Evolutionary conservation across 2,329 filamentous ascomycete species (phyloP), one percentile per base, ranked within the genome.

Genomic region (Mollisia scopiformis): DNA sequence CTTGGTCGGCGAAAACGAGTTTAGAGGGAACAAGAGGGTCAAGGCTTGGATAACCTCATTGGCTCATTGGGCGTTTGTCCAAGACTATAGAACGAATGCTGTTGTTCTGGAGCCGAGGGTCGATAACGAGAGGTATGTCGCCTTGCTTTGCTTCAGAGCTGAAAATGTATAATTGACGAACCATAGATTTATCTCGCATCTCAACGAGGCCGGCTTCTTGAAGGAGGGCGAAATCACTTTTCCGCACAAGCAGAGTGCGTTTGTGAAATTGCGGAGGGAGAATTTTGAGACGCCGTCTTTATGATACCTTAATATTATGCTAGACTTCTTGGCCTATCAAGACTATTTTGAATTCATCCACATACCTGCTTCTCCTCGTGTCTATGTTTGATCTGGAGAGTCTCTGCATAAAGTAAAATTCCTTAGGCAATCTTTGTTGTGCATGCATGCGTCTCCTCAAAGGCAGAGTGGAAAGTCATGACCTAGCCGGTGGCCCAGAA

Each of bases 1-100:
- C 13, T 79, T 99, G 39, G 84, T 99, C 3, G 95, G 95, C 1
- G 95, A 98, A 77, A 88, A 97, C 69, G 96, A 95, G 79, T 96
- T 93, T 58, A 83, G 94, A 55, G 94, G 94, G 0, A 78, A 86
- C n/a, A 84, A 90, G 69, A 79, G 88, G 23, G 90, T 97, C 23
- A 85, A 85, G 56, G 80, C 88, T 31, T 99, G 95, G 95, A 74
- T 97, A 67, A 91, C 86, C 55, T 89, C 92, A 21, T 74, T 98
- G 67, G 88, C 95, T n/a, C 95, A 99, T 75, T 94, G 89, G 80
- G 91, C 89, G 68, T 89, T 91, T 72, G 78, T 89, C 65, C 83
- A 88, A 2, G 93, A 97, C 73, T 83, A 87, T 68, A 82, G 95
- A 65, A 98, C 94, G 1, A 88, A 92, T 79, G 88, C 85, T 56